Evolutionary conservation across 805 yeast species (phyloP), one percentile per base, ranked within the genome.

Genomic region (Candida golubevii): DNA sequence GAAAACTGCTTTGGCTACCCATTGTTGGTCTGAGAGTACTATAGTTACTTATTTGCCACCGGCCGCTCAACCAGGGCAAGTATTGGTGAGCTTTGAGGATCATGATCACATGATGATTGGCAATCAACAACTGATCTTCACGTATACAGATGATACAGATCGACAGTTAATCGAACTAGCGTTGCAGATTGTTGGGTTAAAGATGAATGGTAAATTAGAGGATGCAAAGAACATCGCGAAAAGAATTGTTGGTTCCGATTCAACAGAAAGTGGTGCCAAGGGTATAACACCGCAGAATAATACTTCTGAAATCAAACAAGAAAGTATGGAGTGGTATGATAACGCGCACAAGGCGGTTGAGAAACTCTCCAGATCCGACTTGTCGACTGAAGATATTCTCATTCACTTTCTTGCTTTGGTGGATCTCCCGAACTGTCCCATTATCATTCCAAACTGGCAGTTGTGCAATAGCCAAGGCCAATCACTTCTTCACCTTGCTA

Each of bases 21-120:
- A 89, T 58, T 90, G 96, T 65, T 93, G 99, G 99, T 87, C 95
- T 38, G 93, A 86, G 33, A 77, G 93, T 1, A 93, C 99, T 0
- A 85, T 93, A 42, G 96, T 93, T 2, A 88, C 98, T 0, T 88
- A 86, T 56, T 70, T 93, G 39, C 99, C 99, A 3, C 97, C 99
- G 3, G 87, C 97, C 1, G 66, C 83, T 9, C 80, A 78, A 46
- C 84, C 97, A 0, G 98, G 98, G 0, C 96, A 90, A 53, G 99
- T 93, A 2, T 71, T 86, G 44, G 97, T 93, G 3, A 78, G 90
- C n/a, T 84, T 93, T 52, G 81, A 78, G 44, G 77, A 75, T 51
- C 73, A 72, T 51, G 78, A 74, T 38, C 54, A 47, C 36, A 46
- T 57, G 41, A 48, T 61, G 52, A 44, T 57, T 38, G 66, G 65